A percentile compares a stretch with the other conserved stretches of the same genome.
Evolutionary conservation across 1,284 basidiomycete species (phyloP).

Genomic region (Meira miltonrushii): DNA sequence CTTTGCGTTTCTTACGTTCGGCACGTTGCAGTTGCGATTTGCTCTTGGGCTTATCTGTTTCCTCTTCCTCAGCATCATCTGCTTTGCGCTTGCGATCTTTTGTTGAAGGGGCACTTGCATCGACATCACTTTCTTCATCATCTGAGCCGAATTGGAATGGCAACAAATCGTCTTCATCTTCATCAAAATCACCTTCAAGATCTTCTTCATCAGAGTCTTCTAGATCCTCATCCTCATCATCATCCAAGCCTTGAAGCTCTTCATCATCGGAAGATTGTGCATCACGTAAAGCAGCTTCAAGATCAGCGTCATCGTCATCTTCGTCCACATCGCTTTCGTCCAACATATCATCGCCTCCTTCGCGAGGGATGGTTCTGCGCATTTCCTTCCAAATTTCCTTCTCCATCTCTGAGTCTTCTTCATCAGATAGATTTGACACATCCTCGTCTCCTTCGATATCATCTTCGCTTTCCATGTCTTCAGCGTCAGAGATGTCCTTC

Average conservation of each 20-base stretch:
- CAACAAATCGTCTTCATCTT: constrained; percentile 50
- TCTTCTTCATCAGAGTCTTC: constrained; percentile 23
- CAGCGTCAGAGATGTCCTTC: constrained; percentile 62
- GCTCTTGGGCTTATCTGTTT: constrained; percentile 12
- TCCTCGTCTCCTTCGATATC: constrained; percentile 24
- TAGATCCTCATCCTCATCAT: constrained; percentile 13
- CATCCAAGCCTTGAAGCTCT: constrained; percentile 24
- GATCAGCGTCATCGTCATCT: constrained; percentile 24
- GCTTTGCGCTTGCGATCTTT: background rate
- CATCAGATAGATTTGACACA: constrained; percentile 21
- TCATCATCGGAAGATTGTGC: constrained; percentile 30
- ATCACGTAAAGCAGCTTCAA: constrained; percentile 19
- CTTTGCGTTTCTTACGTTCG: constrained; percentile 52
- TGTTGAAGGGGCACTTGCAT: background rate
- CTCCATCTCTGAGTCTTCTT: constrained; percentile 43
- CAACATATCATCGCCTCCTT: constrained; percentile 61
- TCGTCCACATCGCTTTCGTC: constrained; percentile 25
- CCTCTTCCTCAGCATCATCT: constrained; percentile 22
- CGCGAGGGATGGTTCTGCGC: constrained; percentile 54
- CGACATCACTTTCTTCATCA: constrained; percentile 11
- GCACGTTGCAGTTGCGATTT: constrained; percentile 3
- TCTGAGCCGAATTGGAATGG: constrained; percentile 34
- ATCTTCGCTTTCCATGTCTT: constrained; percentile 51
- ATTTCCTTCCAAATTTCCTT: constrained; percentile 55
- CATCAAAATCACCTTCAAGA: constrained; percentile 30